These are phyloP conservation scores for Sarcomyxa edulis DNA, from an alignment of 768 basidiomycete species.

Conservation along the genomic window DNA sequence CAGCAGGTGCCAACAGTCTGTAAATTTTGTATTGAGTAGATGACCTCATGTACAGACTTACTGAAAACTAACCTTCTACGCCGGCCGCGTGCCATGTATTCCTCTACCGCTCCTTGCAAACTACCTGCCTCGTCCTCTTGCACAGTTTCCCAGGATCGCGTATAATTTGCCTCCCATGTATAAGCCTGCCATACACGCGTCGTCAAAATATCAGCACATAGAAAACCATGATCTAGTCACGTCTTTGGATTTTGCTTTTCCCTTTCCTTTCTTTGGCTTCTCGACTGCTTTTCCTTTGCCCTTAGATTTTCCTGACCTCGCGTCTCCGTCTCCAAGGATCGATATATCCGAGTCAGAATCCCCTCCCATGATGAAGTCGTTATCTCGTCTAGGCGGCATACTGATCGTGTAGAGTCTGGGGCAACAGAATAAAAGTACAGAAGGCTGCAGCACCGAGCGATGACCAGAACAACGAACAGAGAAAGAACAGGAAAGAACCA, in stretches of 20 bases:
- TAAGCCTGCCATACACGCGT: conserved; percentile 59
- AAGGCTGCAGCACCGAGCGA: too few species aligned
- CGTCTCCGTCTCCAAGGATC: conserved; percentile 45
- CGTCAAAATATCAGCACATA: conserved; percentile 15
- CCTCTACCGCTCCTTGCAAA: conserved; percentile 84
- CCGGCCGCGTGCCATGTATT: conserved; percentile 80
- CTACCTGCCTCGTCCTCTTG: conserved; percentile 95
- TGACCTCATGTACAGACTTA: conserved; percentile 4
- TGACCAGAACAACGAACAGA: too few species aligned
- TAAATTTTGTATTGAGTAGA: conserved; percentile 4
- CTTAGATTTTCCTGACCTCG: conserved; percentile 40
- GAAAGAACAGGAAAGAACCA: too few species aligned
- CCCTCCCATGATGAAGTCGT: conserved; percentile 45
- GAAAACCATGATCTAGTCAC: conserved; percentile 12
- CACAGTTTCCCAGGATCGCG: conserved; percentile 94
- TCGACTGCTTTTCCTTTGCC: conserved; percentile 49
- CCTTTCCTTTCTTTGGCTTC: conserved; percentile 51
- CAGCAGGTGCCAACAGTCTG: conserved; percentile 76
- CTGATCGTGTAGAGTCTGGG: too few species aligned
- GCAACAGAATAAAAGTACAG: too few species aligned
- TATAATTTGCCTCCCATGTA: conserved; percentile 95
- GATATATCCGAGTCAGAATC: conserved; percentile 75
- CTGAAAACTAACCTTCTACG: conserved; percentile 80
- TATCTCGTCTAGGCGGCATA: conserved; percentile 31
- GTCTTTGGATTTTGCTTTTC: conserved; percentile 51